phyloP scores from a whole-genome alignment of 345 rosid genomes.

The Eucalyptus globulus region DNA sequence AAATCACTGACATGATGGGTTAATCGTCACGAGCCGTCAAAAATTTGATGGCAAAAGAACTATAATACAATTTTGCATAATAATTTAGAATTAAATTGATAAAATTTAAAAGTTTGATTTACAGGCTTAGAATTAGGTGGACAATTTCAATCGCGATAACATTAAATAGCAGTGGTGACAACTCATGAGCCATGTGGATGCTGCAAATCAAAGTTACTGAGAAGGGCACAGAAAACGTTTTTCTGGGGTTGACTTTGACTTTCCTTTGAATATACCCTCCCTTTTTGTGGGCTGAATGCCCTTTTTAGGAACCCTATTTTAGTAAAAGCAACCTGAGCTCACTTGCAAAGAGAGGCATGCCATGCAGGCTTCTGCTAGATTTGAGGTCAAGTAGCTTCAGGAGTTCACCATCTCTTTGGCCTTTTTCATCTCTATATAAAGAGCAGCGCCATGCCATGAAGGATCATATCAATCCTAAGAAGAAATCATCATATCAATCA shows the following conservation, averaged over 20 bases:
- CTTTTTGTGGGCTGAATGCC: background rate
- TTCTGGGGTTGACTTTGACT: background rate
- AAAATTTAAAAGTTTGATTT: too few species aligned
- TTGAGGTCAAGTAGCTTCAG: background rate
- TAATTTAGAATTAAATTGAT: too few species aligned
- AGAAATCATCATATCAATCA: background rate
- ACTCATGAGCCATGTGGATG: background rate
- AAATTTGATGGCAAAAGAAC: background rate
- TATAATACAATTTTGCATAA: too few species aligned
- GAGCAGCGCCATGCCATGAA: background rate
- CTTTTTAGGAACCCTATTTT: background rate
- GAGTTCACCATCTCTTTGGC: background rate
- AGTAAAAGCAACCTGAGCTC: background rate
- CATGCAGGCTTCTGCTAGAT: background rate
- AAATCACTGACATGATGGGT: background rate
- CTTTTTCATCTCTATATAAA: background rate
- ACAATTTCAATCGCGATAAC: rapidly evolving
- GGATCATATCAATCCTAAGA: background rate
- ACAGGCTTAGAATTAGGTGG: background rate
- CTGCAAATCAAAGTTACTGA: background rate
- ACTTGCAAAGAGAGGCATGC: background rate
- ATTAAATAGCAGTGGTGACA: background rate
- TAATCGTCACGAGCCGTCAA: rapidly evolving
- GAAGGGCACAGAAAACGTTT: background rate
- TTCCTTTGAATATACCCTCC: background rate